Base-by-base conservation (phyloP, 805 yeast species). In the Saccharomycopsis sp. region DNA sequence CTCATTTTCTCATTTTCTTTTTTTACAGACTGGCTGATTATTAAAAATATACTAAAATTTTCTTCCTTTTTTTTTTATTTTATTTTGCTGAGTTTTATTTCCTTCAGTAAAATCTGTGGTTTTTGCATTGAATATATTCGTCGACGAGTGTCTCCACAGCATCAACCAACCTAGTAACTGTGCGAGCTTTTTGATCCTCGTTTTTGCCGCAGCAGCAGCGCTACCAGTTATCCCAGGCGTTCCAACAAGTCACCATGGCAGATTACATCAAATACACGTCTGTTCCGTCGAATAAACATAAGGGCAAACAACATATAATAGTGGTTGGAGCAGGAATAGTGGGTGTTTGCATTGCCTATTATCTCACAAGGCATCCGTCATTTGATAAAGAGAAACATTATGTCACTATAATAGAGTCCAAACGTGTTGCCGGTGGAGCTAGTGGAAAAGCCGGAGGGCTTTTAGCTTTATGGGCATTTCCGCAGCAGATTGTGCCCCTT, bases 371-470 rank as follows among this genome's bases (percentile, higher is more conserved):
- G 59, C 98, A 93, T 70, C 93, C 96, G 1, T 78, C 80, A 57
- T 93, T 84, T 70, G 86, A 87, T 65, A 82, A 88, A 0, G 74
- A 76, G 35, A 85, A 82, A 58, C 84, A 89, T 68, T 91, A 89
- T 66, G 88, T 93, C 63, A 88, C 97, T 3, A 80, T 93, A 19
- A 69, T 94, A 14, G 99, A 93, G 71, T 84, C 93, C 56, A 89
- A 89, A 62, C 78, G 96, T 66, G 96, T 96, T 3, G 99, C 98
- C 0, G 96, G 97, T 56, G 98, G 97, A 53, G 98, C 99, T 19
- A 82, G 90, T 49, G 99, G 99, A 57, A 94, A 93, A 67, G 98
- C 99, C 3, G 99, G 98, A 52, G 99, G 99, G 0, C 76, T 93
- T 54, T 73, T 93, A 55, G 97, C 98, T 1, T 79, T 88, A 22